Evolutionary conservation across 129 eudicot genomes (phyloP), one percentile per base, ranked within the genome.

Genomic region (Flaveria linearis): DNA sequence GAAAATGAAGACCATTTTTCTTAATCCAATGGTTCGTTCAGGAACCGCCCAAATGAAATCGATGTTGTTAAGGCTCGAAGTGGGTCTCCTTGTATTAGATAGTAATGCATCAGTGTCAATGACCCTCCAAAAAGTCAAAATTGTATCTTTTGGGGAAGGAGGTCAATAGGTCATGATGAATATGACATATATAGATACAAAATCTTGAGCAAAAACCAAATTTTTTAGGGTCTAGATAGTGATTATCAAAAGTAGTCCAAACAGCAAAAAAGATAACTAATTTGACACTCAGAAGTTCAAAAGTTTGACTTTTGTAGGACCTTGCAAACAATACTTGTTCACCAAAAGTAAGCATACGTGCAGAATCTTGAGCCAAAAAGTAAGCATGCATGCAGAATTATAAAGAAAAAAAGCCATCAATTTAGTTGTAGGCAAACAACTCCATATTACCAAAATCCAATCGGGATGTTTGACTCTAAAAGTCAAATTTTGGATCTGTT

Each of bases 1-100:
- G 90, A 80, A 78, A 94, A 94, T 53, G 93, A 77, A 17, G 98
- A 94, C 96, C 96, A 87, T 78, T 79, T 91, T 72, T 84, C 97
- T 97, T 96, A 94, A 60, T 86, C 89, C 78, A 94, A 74, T 57
- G 94, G 75, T 51, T 94, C 98, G 3, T 86, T 81, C 96, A 85
- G 76, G 75, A 82, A 91, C 65, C 97, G 91, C 78, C 98, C 98
- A 53, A 94, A 91, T 42, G 97, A 94, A 62, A 88, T 20, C 4
- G 96, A 94, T 22, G 94, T 43, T 20, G 96, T 89, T 11, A 93
- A 69, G 52, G 90, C 91, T 42, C 88, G 81, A 60, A 84, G 49
- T 7, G 88, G 87, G 77, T 93, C 91, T 68, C 89, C 97, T 96
- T 93, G 90, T 61, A 28, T 55, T 16, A 16, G 41, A 47, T 26